Percentiles rank a stretch among this genome's conserved stretches.
These are phyloP conservation scores for Leishmania lainsoni DNA, from an alignment of 208 protist genomes.

Conservation along the genomic window DNA sequence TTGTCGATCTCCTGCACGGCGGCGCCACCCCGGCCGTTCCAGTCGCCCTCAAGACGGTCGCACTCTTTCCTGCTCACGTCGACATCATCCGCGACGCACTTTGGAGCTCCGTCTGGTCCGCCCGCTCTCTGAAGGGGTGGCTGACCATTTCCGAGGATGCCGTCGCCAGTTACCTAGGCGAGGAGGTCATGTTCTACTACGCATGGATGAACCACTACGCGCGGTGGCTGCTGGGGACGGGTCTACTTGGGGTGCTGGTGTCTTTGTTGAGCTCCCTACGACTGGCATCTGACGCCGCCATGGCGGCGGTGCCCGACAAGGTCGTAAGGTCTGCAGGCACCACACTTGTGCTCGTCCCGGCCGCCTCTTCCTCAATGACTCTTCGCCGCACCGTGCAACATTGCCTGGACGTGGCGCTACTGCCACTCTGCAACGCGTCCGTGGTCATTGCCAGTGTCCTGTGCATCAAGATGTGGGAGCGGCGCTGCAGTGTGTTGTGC, in stretches of 20 bases:
- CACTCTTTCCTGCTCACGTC: conserved; percentile 44
- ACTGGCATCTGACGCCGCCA: conserved; percentile 4
- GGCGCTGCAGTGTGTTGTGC: conserved; percentile 38
- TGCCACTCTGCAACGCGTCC: conserved; percentile 37
- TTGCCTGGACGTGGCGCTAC: conserved; percentile 18
- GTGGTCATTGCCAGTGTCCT: conserved; percentile 62
- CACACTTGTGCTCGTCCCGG: background rate
- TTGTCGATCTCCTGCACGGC: conserved; percentile 40
- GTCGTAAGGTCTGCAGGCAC: background rate
- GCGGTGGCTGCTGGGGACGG: conserved; percentile 47
- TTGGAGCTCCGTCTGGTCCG: conserved; percentile 16
- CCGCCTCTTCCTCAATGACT: conserved; percentile 3
- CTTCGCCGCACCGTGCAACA: conserved; percentile 15
- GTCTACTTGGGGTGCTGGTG: conserved; percentile 29
- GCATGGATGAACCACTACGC: conserved; percentile 82
- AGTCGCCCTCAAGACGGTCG: conserved; percentile 9
- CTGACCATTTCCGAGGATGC: conserved; percentile 27
- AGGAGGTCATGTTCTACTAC: conserved; percentile 75
- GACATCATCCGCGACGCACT: conserved; percentile 37
- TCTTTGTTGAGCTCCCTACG: conserved; percentile 31
- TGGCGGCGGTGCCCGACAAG: conserved; percentile 1
- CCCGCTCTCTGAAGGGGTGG: conserved; percentile 13
- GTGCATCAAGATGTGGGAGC: conserved; percentile 72
- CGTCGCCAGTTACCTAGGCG: conserved; percentile 60
- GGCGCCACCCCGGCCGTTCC: conserved; percentile 28